Conservation (phyloP, 2,329 filamentous ascomycete genomes). For the Ascochyta koolunga region DNA sequence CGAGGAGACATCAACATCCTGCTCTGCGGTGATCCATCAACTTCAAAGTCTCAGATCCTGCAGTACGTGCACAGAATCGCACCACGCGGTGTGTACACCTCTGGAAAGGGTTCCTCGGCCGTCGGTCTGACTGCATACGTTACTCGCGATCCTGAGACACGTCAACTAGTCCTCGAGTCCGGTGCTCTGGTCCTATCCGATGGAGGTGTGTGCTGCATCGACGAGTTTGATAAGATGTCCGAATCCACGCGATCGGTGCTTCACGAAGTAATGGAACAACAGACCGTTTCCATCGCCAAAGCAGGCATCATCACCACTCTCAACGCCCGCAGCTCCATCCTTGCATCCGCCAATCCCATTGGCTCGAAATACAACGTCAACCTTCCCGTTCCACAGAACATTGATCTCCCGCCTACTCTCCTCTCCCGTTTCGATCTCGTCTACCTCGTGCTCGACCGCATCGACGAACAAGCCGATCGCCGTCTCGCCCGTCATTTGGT, state of each 20-base stretch:
- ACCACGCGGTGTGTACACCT: conserved; percentile 81
- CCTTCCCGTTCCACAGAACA: conserved; percentile 94
- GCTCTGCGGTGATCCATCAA: conserved; percentile 95
- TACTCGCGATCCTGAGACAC: conserved; percentile 74
- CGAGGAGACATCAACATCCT: conserved; percentile 97
- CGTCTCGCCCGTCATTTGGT: conserved; percentile 90
- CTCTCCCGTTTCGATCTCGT: conserved; percentile 96
- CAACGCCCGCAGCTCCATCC: conserved; percentile 92
- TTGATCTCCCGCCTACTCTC: conserved; percentile 92
- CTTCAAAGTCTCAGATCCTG: conserved; percentile 92
- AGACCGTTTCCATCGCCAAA: conserved; percentile 79
- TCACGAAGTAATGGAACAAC: conserved; percentile 83
- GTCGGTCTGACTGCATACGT: conserved; percentile 80
- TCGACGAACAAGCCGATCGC: conserved; percentile 88
- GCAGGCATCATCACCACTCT: conserved; percentile 84
- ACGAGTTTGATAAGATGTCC: conserved; percentile 82
- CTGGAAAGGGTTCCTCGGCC: conserved; percentile 76
- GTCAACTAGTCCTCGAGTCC: conserved; percentile 75
- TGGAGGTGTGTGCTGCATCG: conserved; percentile 78
- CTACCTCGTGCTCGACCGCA: conserved; percentile 92
- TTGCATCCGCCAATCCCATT: conserved; percentile 97
- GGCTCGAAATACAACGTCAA: conserved; percentile 98
- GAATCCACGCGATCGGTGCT: conserved; percentile 75
- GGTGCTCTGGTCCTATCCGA: conserved; percentile 76
- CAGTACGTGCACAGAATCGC: conserved; percentile 98